Conservation (phyloP, 176 grass and related monocot genomes). For the Poa annua region DNA sequence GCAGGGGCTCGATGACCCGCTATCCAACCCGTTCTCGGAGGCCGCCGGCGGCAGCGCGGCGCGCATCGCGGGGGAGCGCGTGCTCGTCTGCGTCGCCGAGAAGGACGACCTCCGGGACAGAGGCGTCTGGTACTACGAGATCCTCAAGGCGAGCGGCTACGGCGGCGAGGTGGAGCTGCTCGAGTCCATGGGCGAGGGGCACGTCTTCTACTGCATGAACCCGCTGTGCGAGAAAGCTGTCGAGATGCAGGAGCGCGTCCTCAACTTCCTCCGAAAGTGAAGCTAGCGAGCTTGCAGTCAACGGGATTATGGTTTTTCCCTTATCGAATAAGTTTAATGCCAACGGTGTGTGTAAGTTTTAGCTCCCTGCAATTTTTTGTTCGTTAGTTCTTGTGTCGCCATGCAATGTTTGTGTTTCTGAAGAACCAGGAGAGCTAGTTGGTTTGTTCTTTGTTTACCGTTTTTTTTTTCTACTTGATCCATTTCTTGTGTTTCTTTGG, state of each 20-base stretch:
- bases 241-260: constrained; percentile 52
- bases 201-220: constrained; percentile 67
- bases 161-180: constrained; percentile 62
- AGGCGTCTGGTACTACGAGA: constrained; percentile 78
- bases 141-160: constrained; percentile 61
- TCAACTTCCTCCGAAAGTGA: constrained; percentile 57
- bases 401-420: not conserved
- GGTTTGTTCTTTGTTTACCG: not conserved
- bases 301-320: not conserved
- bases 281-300: not conserved
- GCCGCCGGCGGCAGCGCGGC: constrained; percentile 55
- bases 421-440: not conserved
- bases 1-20: constrained; percentile 68
- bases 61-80: constrained; percentile 53
- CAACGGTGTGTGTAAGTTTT: not conserved
- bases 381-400: not conserved
- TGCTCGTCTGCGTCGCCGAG: constrained; percentile 79
- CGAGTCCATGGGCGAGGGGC: constrained; percentile 59
- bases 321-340: constrained; percentile 25
- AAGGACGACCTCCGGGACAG: constrained; percentile 71
- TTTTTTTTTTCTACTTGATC: not conserved
- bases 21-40: constrained; percentile 70
- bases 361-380: not conserved
- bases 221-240: constrained; percentile 42
- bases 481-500: not conserved